Evolutionary conservation across 352 stramenopile species (phyloP), one percentile per base, ranked within the genome.

Genomic region (Aphanomyces euteiches): DNA sequence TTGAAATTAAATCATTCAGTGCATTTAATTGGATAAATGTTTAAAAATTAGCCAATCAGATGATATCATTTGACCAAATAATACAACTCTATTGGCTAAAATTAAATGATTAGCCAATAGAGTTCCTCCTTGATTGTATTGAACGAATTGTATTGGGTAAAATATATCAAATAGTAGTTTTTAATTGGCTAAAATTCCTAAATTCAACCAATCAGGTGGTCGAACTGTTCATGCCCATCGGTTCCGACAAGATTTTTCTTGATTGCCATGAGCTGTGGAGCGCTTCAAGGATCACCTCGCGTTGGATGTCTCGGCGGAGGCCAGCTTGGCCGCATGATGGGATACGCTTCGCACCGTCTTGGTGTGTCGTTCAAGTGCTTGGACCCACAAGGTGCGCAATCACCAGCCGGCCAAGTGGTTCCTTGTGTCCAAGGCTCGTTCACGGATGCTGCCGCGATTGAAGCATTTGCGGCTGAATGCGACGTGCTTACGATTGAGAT

Each of bases 301-400:
- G 83, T 98, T 60, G 91, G 93, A 64, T 86, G 98, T 43, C 80
- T 99, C 28, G 97, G 97, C 65, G 97, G 97, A 64, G 97, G 97
- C 53, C 97, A 99, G 77, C 82, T 99, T 53, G 97, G 96, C 56
- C 94, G 96, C 72, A 99, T 99, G 97, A 99, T 99, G 95, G 95
- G 91, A n/a, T 79, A 97, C 59, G 96, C 97, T 53, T 94, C 92
- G 7, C 93, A 98, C 69, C 94, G 96, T 38, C 82, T 99, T 7
- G 95, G 94, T 38, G 79, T 99, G 21, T 68, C 92, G 73, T 88
- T 99, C 67, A 77, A 88, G 47, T 94, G 98, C 69, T 82, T 99
- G 39, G 97, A 99, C 78, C 90, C 93, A 10, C 75, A 90, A 10
- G 90, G 90, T 60, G 85, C 73, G 28, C 73, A 69, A 17, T 93